Base-by-base conservation (phyloP, 768 basidiomycete species). In the Phlebiopsis gigantea region DNA sequence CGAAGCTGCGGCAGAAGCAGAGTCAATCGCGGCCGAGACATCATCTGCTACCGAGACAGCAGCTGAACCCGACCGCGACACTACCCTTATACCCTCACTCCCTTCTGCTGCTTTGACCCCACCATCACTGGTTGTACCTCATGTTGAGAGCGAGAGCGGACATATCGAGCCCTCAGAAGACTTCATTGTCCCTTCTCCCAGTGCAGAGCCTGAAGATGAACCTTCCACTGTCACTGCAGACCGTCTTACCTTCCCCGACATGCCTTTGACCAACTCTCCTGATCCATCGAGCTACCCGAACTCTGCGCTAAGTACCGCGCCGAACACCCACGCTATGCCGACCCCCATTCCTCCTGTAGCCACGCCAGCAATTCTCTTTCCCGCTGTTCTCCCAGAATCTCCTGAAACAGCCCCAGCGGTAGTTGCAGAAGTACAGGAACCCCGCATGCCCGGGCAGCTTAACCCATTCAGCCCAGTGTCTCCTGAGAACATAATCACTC, bases 1-100 rank as follows among this genome's bases (percentile, higher is more conserved):
- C 15, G 88, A 89, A 60, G 79, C 78, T 0, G 79, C 74, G 17
- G 76, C 72, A n/a, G 66, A 61, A 66, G 69, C 25, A 60, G 57
- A 53, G 57, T 61, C 45, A 34, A 22, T 45, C 59, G 65, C n/a
- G 58, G 62, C 44, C 57, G 39, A 30, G n/a, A 47, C 51, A 12
- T 21, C 17, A 42, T 10, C 48, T 28, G 26, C 46, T 7, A 41
- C 50, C 25, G 14, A 46, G 28, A 49, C 21, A 2, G 31, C 12
- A 21, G 9, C 21, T 1, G 45, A 45, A 2, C 41, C 42, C 2
- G 43, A 51, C 5, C 48, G 50, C 22, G 30, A 46, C 21, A 29
- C 49, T 4, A 57, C 56, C 3, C 15, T 53, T 12, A 17, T 59
- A 21, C 53, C 58, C 14, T 55, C 48, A 5, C 53, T 60, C 21